Conservation (phyloP, 371 early-diverging fungal genomes). For the Lichtheimia ornata region DNA sequence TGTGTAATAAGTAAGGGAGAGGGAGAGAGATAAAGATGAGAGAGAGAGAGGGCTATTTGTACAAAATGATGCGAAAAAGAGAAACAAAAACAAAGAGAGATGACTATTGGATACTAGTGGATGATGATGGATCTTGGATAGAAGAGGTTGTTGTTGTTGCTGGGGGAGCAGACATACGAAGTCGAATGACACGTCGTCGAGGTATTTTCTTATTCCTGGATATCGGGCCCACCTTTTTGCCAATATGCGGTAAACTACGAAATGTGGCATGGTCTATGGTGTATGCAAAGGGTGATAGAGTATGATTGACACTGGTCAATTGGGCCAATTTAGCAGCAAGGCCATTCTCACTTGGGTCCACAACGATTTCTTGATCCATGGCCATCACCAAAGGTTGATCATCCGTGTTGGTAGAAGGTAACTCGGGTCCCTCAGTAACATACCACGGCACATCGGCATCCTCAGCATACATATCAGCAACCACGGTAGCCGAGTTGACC, state of each 20-base stretch:
- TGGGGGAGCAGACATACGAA: slow-evolving; percentile 19
- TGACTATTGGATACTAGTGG: background rate
- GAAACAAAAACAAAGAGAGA: background rate
- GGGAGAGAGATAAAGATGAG: background rate
- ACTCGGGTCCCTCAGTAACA: slow-evolving; percentile 23
- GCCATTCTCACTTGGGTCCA: slow-evolving; percentile 72
- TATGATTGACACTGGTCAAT: slow-evolving; percentile 80
- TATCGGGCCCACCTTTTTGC: slow-evolving; percentile 33
- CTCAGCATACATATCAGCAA: slow-evolving; percentile 18
- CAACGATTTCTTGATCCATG: slow-evolving; percentile 52
- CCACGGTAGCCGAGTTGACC: slow-evolving; percentile 9
- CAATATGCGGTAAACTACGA: slow-evolving; percentile 67
- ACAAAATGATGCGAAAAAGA: background rate
- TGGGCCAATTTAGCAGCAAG: slow-evolving; percentile 89
- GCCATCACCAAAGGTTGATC: slow-evolving; percentile 22
- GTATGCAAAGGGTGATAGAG: slow-evolving; percentile 84
- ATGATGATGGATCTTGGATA: background rate
- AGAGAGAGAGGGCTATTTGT: background rate
- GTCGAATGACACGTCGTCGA: slow-evolving; percentile 44
- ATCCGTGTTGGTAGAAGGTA: slow-evolving; percentile 9
- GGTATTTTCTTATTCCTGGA: slow-evolving; percentile 45
- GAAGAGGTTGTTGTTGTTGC: slow-evolving; percentile 6
- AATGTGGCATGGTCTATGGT: slow-evolving; percentile 80
- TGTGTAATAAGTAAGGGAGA: no score
- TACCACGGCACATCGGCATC: slow-evolving; percentile 30